Evolutionary conservation across 108 stramenopile genomes (phyloP).

Genomic region (Ochromonas danica): DNA sequence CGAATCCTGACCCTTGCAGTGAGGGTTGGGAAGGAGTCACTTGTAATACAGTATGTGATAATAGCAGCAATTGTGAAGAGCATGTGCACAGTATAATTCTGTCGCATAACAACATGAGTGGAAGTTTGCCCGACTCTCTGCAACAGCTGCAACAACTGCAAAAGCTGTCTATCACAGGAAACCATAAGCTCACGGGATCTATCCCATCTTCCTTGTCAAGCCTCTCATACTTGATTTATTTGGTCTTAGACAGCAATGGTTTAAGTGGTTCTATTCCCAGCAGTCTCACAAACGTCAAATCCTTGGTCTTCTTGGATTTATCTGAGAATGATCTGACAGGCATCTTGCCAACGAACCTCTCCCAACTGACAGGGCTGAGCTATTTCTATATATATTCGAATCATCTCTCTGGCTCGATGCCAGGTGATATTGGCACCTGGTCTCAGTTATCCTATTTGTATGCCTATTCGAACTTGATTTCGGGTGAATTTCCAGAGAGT

Average conservation of each 20-base stretch:
- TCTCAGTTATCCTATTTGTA: neutral
- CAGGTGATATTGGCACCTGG: neutral
- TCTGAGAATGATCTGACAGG: slow-evolving; percentile 1
- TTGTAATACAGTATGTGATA: neutral
- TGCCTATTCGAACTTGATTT: neutral
- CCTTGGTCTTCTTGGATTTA: neutral
- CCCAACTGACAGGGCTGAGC: neutral
- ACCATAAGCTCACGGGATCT: neutral
- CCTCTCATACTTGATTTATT: slow-evolving; percentile 7
- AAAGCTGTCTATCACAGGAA: neutral
- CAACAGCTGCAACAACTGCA: neutral
- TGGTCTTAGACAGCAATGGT: neutral
- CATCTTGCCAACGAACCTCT: neutral
- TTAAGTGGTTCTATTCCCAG: slow-evolving; percentile 9
- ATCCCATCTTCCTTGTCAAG: neutral
- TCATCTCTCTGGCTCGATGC: neutral
- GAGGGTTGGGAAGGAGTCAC: too few relatives aligned
- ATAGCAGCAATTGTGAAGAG: slow-evolving; percentile 1
- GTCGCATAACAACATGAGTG: too few relatives aligned
- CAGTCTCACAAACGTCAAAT: neutral
- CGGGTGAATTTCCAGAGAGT: neutral
- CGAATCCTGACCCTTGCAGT: too few relatives aligned
- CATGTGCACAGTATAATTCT: neutral
- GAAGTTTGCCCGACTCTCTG: neutral
- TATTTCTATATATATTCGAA: neutral